These are phyloP conservation scores for Penicillium mononematosum DNA, from an alignment of 495 filamentous ascomycete species.

Conservation along the genomic window DNA sequence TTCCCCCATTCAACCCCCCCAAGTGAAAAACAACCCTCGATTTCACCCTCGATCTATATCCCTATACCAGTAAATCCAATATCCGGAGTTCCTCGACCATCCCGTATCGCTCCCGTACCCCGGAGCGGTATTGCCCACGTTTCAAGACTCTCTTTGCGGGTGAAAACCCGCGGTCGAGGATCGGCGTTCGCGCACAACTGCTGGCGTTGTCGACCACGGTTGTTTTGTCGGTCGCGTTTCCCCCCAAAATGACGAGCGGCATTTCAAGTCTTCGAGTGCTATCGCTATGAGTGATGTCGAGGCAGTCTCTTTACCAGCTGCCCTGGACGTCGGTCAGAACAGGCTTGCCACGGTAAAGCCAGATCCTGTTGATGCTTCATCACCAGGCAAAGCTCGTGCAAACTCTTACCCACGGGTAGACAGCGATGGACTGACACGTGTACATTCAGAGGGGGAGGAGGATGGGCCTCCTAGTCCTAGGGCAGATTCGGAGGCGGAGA, in stretches of 20 bases:
- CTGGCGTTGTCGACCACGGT: slow-evolving; percentile 42
- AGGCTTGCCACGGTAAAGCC: slow-evolving; percentile 38
- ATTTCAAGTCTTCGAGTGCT: slow-evolving; percentile 44
- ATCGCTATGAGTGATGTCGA: slow-evolving; percentile 55
- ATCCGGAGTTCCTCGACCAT: not conserved
- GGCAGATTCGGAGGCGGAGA: slow-evolving; percentile 77
- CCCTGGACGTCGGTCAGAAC: slow-evolving; percentile 42
- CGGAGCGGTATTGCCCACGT: slow-evolving; percentile 18
- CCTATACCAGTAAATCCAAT: slow-evolving; percentile 3
- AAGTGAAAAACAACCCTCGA: not conserved
- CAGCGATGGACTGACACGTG: slow-evolving; percentile 23
- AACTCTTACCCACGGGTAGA: slow-evolving; percentile 21
- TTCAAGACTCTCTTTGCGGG: slow-evolving; percentile 12
- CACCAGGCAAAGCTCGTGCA: slow-evolving; percentile 26
- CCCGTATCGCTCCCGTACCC: slow-evolving; percentile 6
- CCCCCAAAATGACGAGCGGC: slow-evolving; percentile 52
- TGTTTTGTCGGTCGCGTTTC: slow-evolving; percentile 36
- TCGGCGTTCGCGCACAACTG: slow-evolving; percentile 40
- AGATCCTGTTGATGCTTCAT: slow-evolving; percentile 31
- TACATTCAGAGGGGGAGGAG: slow-evolving; percentile 29
- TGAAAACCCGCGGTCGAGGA: slow-evolving; percentile 28
- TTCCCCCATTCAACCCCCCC: slow-evolving; percentile 19
- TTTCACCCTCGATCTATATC: slow-evolving; percentile 1
- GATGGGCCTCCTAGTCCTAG: slow-evolving; percentile 42
- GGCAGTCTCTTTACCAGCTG: slow-evolving; percentile 45